Evolutionary conservation across 1,284 basidiomycete genomes (phyloP).

Genomic region (Trametes versicolor): DNA sequence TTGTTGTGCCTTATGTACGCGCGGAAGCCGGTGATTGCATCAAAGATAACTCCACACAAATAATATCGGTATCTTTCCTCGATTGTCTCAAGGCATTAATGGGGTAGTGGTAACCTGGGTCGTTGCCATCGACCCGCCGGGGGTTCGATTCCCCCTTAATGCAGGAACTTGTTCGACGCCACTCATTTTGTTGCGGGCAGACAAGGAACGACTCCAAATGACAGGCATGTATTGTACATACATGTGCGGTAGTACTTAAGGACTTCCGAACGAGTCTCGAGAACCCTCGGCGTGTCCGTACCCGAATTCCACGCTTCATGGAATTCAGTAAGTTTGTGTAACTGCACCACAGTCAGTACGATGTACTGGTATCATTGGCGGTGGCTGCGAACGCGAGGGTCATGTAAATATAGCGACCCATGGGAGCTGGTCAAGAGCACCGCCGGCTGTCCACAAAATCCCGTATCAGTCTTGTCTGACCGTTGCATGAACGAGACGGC

Average conservation of each 20-base stretch:
- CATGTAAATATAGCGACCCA: neutral
- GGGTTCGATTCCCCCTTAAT: constrained; percentile 85
- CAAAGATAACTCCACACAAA: too few relatives aligned
- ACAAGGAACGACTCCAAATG: too few relatives aligned
- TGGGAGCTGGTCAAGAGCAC: neutral
- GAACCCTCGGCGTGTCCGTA: too few relatives aligned
- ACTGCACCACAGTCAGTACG: neutral
- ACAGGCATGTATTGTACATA: too few relatives aligned
- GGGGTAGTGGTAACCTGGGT: constrained; percentile 40
- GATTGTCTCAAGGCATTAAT: constrained; percentile 26
- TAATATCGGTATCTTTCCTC: neutral
- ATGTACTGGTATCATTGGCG: neutral
- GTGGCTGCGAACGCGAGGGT: neutral
- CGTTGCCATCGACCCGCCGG: constrained; percentile 67
- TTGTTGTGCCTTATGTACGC: neutral
- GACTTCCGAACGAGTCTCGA: too few relatives aligned
- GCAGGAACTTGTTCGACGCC: constrained; percentile 49
- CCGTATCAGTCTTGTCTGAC: neutral
- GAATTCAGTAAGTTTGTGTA: too few relatives aligned
- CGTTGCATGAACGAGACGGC: too few relatives aligned
- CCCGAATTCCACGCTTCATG: too few relatives aligned
- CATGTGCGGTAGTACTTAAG: too few relatives aligned
- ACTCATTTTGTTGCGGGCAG: too few relatives aligned
- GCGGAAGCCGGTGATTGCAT: too few relatives aligned
- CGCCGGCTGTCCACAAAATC: neutral